Conservation (phyloP, 2,329 filamentous ascomycete species). For the Aspergillus sp. region DNA sequence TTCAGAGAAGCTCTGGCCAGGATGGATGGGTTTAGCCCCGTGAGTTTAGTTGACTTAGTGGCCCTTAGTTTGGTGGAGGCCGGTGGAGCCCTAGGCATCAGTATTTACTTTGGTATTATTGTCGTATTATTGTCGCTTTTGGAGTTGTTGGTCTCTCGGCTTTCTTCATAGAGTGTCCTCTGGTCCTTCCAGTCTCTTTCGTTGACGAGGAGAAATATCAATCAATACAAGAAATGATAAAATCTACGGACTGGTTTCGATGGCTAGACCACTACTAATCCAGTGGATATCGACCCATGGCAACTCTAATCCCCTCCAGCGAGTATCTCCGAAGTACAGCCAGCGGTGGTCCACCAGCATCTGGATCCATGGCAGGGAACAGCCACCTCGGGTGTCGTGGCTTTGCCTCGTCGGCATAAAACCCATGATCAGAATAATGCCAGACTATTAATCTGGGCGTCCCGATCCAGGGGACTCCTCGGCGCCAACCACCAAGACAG, state of each 20-base stretch:
- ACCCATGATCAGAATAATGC: background rate
- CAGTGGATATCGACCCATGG: conserved; percentile 1
- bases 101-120: background rate
- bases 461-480: too few relatives aligned
- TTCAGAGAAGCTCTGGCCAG: conserved; percentile 22
- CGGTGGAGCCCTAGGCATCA: conserved; percentile 6
- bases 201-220: too few relatives aligned
- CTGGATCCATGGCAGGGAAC: background rate
- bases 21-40: background rate
- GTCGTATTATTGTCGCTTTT: too few relatives aligned
- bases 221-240: too few relatives aligned
- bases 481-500: too few relatives aligned
- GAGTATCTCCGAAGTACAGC: conserved; percentile 10
- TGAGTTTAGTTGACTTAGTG: background rate
- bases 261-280: too few relatives aligned
- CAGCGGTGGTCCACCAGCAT: conserved; percentile 1
- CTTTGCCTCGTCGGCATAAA: background rate
- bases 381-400: background rate
- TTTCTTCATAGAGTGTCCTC: too few relatives aligned
- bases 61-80: background rate
- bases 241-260: too few relatives aligned
- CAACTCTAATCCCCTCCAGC: conserved; percentile 5
- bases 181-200: background rate
- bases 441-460: too few relatives aligned
- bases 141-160: too few relatives aligned